Conservation (phyloP, 2,329 filamentous ascomycete species). For the Cercospora beticola region DNA sequence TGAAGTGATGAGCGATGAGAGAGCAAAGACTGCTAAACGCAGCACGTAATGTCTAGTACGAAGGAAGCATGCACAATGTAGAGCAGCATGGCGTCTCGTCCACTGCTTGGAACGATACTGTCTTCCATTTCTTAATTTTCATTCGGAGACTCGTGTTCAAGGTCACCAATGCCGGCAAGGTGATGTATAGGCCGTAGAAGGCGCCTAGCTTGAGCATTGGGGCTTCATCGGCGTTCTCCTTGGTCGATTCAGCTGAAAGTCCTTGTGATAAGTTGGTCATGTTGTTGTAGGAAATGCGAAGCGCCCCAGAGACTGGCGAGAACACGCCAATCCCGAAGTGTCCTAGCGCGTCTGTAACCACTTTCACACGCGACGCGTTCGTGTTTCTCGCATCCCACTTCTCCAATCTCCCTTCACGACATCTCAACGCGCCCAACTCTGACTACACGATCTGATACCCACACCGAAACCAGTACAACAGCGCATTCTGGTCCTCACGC, state of each 20-base stretch:
- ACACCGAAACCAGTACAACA: neutral
- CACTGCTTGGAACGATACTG: neutral
- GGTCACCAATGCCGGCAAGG: neutral
- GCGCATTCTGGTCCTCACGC: neutral
- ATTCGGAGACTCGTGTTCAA: neutral
- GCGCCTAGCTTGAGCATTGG: neutral
- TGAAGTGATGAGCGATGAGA: neutral
- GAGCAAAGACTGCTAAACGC: neutral
- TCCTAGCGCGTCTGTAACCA: constrained; percentile 1
- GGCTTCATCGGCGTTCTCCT: neutral
- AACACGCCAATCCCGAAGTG: neutral
- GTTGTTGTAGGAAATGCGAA: neutral
- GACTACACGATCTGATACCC: neutral
- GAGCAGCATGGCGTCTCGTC: neutral
- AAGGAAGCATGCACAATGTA: neutral
- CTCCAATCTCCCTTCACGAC: neutral
- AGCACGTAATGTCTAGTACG: neutral
- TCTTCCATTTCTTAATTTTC: neutral
- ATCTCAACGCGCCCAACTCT: neutral
- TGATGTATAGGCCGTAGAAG: neutral
- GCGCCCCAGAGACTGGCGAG: neutral
- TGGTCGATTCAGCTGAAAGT: neutral
- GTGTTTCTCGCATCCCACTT: constrained; percentile 3
- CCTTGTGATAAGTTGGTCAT: neutral
- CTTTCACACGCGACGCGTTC: constrained; percentile 10